Evolutionary conservation across 140 eudicot species (phyloP).

Genomic region (Oenanthe javanica): DNA sequence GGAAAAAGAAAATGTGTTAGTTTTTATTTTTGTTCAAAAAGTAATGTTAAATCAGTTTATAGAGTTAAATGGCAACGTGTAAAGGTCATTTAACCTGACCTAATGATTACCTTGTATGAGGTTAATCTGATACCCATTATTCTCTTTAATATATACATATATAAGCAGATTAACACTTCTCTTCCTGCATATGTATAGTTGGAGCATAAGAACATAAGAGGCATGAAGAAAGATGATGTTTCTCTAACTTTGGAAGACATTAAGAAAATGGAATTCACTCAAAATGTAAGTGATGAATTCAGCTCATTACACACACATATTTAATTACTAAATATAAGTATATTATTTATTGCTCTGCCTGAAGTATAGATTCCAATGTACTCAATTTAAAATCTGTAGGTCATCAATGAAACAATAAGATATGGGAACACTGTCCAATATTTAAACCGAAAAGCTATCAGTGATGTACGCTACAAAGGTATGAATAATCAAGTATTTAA

Average conservation of each 20-base stretch:
- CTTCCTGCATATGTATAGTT: neutral
- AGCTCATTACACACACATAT: neutral
- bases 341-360: neutral
- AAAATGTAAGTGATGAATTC: neutral
- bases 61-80: too few species aligned
- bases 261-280: neutral
- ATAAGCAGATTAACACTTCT: too few species aligned
- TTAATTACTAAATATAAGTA: too few species aligned
- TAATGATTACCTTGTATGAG: too few species aligned
- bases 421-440: slow-evolving; percentile 75
- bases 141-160: neutral
- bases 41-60: too few species aligned
- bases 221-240: neutral
- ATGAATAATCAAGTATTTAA: neutral
- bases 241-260: neutral
- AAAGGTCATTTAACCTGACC: too few species aligned
- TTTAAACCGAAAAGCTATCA: slow-evolving; percentile 74
- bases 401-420: slow-evolving; percentile 74
- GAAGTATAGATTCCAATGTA: neutral
- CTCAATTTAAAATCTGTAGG: slow-evolving; percentile 23
- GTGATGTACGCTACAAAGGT: slow-evolving; percentile 70
- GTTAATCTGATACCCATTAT: too few species aligned
- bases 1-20: too few species aligned
- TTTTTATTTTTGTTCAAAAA: too few species aligned
- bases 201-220: neutral